phyloP scores from a whole-genome alignment of 2,329 filamentous ascomycete genomes.

The Dactylellina parvicollis region DNA sequence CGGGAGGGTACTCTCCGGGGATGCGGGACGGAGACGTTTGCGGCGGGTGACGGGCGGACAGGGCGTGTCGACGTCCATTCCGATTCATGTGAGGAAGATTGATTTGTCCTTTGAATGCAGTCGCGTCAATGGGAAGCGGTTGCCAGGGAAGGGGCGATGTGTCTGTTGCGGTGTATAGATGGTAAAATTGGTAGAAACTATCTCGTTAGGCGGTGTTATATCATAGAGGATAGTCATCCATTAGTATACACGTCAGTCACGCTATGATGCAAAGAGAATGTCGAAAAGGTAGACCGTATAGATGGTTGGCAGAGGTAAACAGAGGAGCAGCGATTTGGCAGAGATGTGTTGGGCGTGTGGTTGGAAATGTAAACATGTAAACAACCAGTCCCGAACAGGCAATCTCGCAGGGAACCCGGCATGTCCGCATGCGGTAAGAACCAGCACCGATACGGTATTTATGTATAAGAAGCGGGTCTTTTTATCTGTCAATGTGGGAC shows the following conservation, averaged over 20 bases:
- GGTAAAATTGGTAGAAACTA: no score
- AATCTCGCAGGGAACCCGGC: neutral
- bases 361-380: constrained; percentile 14
- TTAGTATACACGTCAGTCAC: no score
- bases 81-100: neutral
- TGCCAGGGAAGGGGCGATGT: no score
- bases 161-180: no score
- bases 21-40: constrained; percentile 37
- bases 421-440: no score
- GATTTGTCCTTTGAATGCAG: neutral
- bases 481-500: no score
- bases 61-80: constrained; percentile 44
- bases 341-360: constrained; percentile 12
- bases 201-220: no score
- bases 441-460: neutral
- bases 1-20: constrained; percentile 12
- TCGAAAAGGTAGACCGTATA: neutral
- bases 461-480: no score
- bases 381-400: neutral
- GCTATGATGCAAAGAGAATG: neutral
- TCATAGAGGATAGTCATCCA: no score
- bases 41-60: constrained; percentile 33
- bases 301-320: constrained; percentile 3
- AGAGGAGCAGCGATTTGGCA: neutral
- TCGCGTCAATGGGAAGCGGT: neutral